Evolutionary conservation across 257 asterid genomes (phyloP), one percentile per base, ranked within the genome.

Genomic region (Datura wrightii): DNA sequence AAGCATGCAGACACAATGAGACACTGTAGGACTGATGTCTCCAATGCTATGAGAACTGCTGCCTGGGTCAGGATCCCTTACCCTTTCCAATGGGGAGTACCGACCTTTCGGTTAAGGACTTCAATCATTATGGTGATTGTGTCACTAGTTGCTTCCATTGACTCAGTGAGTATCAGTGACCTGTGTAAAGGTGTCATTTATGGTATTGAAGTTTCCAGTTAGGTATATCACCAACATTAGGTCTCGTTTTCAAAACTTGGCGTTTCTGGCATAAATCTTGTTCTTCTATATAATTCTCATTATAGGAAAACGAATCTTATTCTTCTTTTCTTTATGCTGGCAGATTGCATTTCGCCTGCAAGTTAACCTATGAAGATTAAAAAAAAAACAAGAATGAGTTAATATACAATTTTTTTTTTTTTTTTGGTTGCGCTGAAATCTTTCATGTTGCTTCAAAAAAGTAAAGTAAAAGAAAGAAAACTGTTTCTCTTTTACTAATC

Each of bases 51-150:
- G 95, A 92, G 93, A 88, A 97, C 98, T 3, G 92, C 99, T 87
- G 95, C 94, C 44, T 97, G 99, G 98, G 93, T 95, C 82, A 87
- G 98, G 88, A 91, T 97, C 69, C 99, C 99, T 19, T 97, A 97
- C 90, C 98, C 98, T 62, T 86, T 97, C 84, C 98, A 97, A 78
- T 97, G 99, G 99, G 99, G 99, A 37, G 84, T 94, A 86, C 99
- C 99, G 55, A 91, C 94, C 87, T 97, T 95, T 87, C 97, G 92
- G 6, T 70, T 97, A 79, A 91, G 95, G 74, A 97, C 99, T 78
- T 93, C 98, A 56, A 90, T 97, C 86, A 87, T 97, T 82, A 94
- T 95, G 99, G 91, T 92, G 58, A 92, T 93, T 37, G 93, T 89
- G 41, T 93, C 98, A 18, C 89, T 97, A 19, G 94, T 97, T 80